Conservation (phyloP, 108 stramenopile species). For the Schizochytrium sp. region DNA sequence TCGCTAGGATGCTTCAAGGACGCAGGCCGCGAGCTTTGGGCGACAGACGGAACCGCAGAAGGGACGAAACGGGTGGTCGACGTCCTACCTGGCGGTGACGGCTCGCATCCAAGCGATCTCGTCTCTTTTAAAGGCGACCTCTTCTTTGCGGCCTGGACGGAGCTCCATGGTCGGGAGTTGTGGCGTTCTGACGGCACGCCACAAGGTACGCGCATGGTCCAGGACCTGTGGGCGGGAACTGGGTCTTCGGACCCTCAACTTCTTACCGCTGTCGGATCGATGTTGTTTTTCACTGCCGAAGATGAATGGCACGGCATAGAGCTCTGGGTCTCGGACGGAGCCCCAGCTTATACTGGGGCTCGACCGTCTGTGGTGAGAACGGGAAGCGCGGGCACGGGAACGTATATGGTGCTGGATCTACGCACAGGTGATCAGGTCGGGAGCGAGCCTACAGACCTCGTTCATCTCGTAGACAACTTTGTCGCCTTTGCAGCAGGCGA, state of each 20-base stretch:
- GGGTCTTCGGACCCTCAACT: neutral
- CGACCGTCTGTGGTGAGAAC: neutral
- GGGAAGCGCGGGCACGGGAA: neutral
- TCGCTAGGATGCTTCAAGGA: neutral
- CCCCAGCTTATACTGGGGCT: neutral
- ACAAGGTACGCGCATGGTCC: neutral
- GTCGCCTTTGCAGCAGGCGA: neutral
- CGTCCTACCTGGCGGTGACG: neutral
- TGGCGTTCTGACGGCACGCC: neutral
- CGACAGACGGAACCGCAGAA: neutral
- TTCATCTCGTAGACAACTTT: neutral
- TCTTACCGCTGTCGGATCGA: neutral
- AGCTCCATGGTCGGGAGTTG: neutral
- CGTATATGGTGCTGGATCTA: neutral
- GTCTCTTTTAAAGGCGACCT: neutral
- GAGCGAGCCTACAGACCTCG: neutral
- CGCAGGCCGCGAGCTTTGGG: neutral
- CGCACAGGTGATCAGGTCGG: neutral
- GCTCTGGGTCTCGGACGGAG: neutral
- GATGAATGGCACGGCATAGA: neutral
- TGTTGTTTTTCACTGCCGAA: neutral
- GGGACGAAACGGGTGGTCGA: neutral
- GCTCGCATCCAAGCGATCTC: neutral
- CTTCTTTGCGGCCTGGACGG: neutral
- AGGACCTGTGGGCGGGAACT: neutral